Percentiles rank a stretch among this genome's conserved stretches.
Evolutionary conservation across 2,329 filamentous ascomycete species (phyloP).

Genomic region (Lasiodiplodia sp.): DNA sequence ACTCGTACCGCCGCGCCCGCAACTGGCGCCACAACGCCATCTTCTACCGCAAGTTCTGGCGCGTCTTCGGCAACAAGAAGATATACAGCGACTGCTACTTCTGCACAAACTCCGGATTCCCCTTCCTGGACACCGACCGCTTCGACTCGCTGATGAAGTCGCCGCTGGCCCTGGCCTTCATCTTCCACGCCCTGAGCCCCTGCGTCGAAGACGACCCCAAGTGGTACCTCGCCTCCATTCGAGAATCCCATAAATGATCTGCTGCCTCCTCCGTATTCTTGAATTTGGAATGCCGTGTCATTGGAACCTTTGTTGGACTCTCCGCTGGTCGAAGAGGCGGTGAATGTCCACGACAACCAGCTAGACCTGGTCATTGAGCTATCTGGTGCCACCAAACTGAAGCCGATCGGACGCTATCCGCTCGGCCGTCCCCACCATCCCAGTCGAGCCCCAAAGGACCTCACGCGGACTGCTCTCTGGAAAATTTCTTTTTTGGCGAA

Average conservation of each 20-base stretch:
- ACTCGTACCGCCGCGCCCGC: conserved; percentile 25
- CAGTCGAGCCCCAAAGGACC: too few species aligned
- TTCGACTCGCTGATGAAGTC: conserved; percentile 27
- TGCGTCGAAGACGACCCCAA: conserved; percentile 26
- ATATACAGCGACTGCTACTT: conserved; percentile 30
- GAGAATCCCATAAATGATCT: conserved; percentile 8
- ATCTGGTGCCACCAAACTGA: background rate
- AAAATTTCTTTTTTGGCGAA: too few species aligned
- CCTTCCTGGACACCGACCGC: conserved; percentile 28
- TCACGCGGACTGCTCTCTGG: too few species aligned
- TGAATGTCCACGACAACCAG: background rate
- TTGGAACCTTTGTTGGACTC: background rate
- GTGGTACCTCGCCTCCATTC: conserved; percentile 24
- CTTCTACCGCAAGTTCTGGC: conserved; percentile 31
- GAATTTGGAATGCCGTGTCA: background rate
- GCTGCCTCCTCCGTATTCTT: background rate
- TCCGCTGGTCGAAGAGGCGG: background rate
- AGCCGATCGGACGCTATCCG: background rate
- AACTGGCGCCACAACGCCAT: conserved; percentile 29
- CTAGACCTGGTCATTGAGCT: background rate
- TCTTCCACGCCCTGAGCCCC: conserved; percentile 25
- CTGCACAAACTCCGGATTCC: conserved; percentile 25
- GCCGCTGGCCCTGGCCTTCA: conserved; percentile 24
- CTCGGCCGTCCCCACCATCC: too few species aligned
- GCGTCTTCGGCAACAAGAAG: conserved; percentile 24